Evolutionary conservation across 345 rosid genomes (phyloP), one percentile per base, ranked within the genome.

Genomic region (Euphorbia tirucalli): DNA sequence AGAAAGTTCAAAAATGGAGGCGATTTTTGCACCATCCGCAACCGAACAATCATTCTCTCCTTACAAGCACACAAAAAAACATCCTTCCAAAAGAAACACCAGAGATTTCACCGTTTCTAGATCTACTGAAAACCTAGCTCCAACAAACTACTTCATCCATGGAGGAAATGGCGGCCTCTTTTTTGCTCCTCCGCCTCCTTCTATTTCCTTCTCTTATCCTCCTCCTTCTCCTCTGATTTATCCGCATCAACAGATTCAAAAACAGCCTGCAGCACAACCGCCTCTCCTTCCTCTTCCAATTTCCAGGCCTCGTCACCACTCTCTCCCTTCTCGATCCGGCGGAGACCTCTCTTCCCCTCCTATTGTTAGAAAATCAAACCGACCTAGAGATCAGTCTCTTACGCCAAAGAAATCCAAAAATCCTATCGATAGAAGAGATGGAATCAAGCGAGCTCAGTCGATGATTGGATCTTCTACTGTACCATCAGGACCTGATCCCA

Each of bases 231-330:
- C 44, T 21, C 63, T 13, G 28, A 11, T 44, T 13, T 61, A 75
- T 71, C 64, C 54, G 5, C 65, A 65, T 13, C 77, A 50, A 3
- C 61, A 49, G 13, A 27, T 9, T 61, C 78, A 5, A 59, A 37
- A 13, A 18, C 72, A 27, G 13, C 8, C n/a, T n/a, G n/a, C 75
- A 18, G 0, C 71, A 68, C 88, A 77, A 24, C 96, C 93, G 16
- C 93, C 88, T 63, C 91, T 88, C 56, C 91, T 88, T 70, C 96
- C 93, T 70, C 87, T 85, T 22, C 93, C 93, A 16, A 60, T 74
- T 27, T 30, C 78, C 24, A 64, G 31, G 18, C 83, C 68, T 14
- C 68, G 19, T 3, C 74, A 82, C 30, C 83, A 52, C 69, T 77
- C 88, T 35, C 80, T 81, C 66, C 75, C 85, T 27, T 39, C 86